phyloP scores from a whole-genome alignment of 306 rosid genomes.

The Citrullus amarus region DNA sequence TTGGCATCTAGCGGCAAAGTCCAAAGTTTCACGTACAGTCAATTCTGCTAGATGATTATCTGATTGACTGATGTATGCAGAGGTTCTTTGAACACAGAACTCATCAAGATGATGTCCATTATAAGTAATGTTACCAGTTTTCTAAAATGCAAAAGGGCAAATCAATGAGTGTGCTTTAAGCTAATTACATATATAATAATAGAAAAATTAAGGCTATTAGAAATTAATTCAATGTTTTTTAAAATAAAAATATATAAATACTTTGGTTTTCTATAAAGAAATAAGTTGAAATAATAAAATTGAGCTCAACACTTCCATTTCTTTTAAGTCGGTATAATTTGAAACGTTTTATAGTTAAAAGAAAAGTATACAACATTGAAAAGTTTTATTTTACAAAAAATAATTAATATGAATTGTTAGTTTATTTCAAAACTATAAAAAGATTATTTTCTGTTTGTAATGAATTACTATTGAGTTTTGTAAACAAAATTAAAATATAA shows the following conservation, averaged over 20 bases:
- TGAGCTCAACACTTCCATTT: background rate
- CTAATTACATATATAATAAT: background rate
- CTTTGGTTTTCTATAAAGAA: background rate
- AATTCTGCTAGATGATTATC: slow-evolving; percentile 75
- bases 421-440: too few relatives aligned
- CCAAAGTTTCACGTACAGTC: slow-evolving; percentile 83
- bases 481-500: too few relatives aligned
- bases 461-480: too few relatives aligned
- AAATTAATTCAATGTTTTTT: background rate
- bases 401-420: too few relatives aligned
- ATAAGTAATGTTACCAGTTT: slow-evolving; percentile 58
- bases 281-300: background rate
- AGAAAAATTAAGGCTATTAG: background rate
- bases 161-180: background rate
- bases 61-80: slow-evolving; percentile 87
- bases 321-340: background rate
- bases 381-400: too few relatives aligned
- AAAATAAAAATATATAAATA: background rate
- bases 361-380: too few relatives aligned
- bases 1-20: slow-evolving; percentile 91
- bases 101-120: slow-evolving; percentile 49
- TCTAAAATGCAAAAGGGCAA: slow-evolving; percentile 17
- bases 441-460: too few relatives aligned
- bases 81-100: slow-evolving; percentile 64
- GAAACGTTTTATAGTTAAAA: too few relatives aligned